Evolutionary conservation across 129 eudicot genomes (phyloP), one percentile per base, ranked within the genome.

Genomic region (Silybum marianum): DNA sequence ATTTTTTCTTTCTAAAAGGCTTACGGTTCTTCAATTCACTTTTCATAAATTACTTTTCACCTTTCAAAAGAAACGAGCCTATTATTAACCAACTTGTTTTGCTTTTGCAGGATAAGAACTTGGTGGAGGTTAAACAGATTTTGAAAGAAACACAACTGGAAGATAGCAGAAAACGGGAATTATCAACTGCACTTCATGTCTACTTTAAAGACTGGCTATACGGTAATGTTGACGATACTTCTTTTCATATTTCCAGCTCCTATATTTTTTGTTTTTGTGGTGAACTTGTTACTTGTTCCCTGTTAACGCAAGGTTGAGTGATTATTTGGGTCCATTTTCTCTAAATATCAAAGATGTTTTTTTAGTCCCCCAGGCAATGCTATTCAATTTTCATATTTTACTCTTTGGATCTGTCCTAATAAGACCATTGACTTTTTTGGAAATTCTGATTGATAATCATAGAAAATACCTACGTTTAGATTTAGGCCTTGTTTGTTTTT

Each of bases 201-300:
- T 91, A 89, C 88, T 96, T 96, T 66, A 96, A 96, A 79, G 99
- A 96, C 69, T 96, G 99, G 99, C 82, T 96, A 85, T 96, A 90
- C 74, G 98, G 99, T 96, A 96, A 89, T 70, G 13, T 66, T 74
- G 30, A 65, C 6, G 6, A 23, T 22, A 14, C 11, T 60, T 69
- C 11, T 39, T 62, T 63, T 25, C n/a, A 65, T 74, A n/a, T 80
- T 9, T 36, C 63, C 21, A 72, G 40, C 78, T 34, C 32, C 22
- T 73, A 6, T 14, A 58, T 38, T 38, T 25, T 75, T 9, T 69
- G 44, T 63, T 16, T 72, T 6, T 12, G 9, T 65, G 68, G 7
- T 44, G 51, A 10, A 7, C 26, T 22, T 66, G 7, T 18, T n/a
- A 2, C 30, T 11, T 1, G 8, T 67, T 65, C 7, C 38, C 14